Evolutionary conservation across 1,139 yeast species (phyloP).

Genomic region (Scheffersomyces illinoinensis): DNA sequence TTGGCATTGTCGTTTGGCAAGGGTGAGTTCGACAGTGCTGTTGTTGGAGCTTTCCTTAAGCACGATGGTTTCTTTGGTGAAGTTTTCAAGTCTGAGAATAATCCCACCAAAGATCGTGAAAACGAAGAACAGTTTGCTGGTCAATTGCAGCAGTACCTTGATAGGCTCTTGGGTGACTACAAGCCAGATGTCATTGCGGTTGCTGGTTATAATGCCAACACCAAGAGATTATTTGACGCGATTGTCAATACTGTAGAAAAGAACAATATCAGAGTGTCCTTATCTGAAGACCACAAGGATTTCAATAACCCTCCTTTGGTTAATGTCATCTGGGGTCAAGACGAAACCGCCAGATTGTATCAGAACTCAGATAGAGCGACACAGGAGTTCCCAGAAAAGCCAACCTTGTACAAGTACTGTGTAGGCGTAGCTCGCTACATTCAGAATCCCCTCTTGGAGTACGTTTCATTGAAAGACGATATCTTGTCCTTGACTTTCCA

Average conservation of each 20-base stretch:
- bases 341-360: constrained; percentile 88
- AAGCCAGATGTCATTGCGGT: constrained; percentile 88
- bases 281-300: constrained; percentile 47
- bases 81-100: constrained; percentile 73
- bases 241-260: constrained; percentile 58
- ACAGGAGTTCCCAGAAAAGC: constrained; percentile 83
- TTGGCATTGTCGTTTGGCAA: constrained; percentile 83
- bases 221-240: constrained; percentile 61
- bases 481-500: constrained; percentile 71
- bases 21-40: constrained; percentile 84
- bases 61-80: constrained; percentile 81
- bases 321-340: constrained; percentile 79
- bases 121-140: constrained; percentile 57
- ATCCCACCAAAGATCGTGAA: constrained; percentile 62
- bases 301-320: constrained; percentile 45
- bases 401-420: constrained; percentile 81
- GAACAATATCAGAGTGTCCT: constrained; percentile 53
- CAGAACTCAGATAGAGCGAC: constrained; percentile 79
- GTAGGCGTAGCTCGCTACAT: constrained; percentile 87
- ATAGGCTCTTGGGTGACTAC: constrained; percentile 32
- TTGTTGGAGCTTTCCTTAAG: constrained; percentile 75
- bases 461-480: constrained; percentile 76
- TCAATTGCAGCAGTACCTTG: constrained; percentile 45
- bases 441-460: constrained; percentile 89
- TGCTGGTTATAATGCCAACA: constrained; percentile 81